Base-by-base conservation (phyloP, 495 filamentous ascomycete genomes). In the Neohortaea acidophila region DNA sequence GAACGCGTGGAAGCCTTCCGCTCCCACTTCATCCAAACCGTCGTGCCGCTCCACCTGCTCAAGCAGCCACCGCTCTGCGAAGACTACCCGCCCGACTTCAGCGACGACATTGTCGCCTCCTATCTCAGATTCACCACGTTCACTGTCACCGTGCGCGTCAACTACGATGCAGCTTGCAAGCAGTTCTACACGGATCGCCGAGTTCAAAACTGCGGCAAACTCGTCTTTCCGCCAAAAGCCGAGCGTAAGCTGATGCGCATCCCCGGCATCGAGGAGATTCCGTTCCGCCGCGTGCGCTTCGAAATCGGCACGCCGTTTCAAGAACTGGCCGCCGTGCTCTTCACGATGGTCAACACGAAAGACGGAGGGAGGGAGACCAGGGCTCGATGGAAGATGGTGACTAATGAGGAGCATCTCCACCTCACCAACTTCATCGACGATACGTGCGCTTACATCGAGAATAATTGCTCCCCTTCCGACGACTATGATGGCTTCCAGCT, bases 301-400 rank as follows among this genome's bases (percentile, higher is more conserved):
- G 37, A 45, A 14, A 17, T 45, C 43, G 18, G 36, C 29, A 35
- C 43, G 22, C 25, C 44, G n/a, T 45, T 34, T 22, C 15, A 4
- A 12, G 13, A 2, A 3, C 43, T 45, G 10, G 28, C 29, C 22
- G 2, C 17, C n/a, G 13, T 45, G 23, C 34, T 21, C 7, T 19
- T 34, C 19, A 7, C 17, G 3, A 13, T 21, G 4, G 32, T 5
- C 3, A 3, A 13, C 32, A 20, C 32, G 4, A 34, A 19, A 15
- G 17, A 20, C 4, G 19, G 21, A 12, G 32, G 19, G 8, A 20
- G 32, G n/a, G 24, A 27, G n/a, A 27, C 24, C 7, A 27, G 7
- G 8, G 24, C 24, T n/a, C 7, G 8, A 7, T n/a, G 24, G 8
- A 27, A 8, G 24, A 27, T 7, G n/a, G n/a, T 7, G 8, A 27